These are phyloP conservation scores for Auxenochlorella pyrenoidosa DNA, from an alignment of 139 green algal genomes.

Conservation along the genomic window DNA sequence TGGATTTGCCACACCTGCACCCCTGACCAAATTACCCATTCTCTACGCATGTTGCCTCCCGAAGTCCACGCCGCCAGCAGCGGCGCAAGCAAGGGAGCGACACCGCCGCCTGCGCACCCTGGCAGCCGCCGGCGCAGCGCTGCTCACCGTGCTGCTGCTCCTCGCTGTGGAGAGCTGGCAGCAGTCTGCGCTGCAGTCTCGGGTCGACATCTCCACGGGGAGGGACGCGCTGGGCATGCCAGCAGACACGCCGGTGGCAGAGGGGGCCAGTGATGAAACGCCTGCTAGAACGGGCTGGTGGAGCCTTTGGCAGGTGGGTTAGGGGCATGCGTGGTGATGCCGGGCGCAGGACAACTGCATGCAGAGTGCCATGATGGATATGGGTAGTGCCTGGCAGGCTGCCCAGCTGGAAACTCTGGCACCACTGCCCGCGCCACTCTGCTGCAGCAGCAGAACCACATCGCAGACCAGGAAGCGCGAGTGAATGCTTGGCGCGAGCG, in stretches of 20 bases:
- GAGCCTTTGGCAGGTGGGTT: not conserved
- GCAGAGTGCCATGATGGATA: too few species aligned
- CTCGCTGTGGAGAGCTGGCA: not conserved
- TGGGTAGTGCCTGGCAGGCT: not conserved
- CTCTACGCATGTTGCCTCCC: too few species aligned
- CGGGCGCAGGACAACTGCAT: too few species aligned
- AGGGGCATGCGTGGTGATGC: too few species aligned
- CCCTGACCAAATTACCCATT: too few species aligned
- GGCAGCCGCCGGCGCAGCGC: not conserved
- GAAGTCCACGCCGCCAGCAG: not conserved
- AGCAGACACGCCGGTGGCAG: not conserved
- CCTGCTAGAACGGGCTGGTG: not conserved
- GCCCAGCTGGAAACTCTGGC: too few species aligned
- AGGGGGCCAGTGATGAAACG: not conserved
- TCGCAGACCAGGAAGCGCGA: not conserved
- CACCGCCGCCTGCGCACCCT: not conserved
- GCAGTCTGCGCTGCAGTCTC: not conserved
- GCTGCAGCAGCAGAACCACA: not conserved
- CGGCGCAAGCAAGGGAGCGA: not conserved
- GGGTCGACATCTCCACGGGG: not conserved
- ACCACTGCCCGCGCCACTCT: not conserved
- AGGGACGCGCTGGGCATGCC: not conserved
- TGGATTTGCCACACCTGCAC: too few species aligned
- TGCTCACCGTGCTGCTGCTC: not conserved
- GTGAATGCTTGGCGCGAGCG: slow-evolving; percentile 4